Evolutionary conservation across 805 yeast genomes (phyloP).

Genomic region (Wickerhamiella qilinensis): DNA sequence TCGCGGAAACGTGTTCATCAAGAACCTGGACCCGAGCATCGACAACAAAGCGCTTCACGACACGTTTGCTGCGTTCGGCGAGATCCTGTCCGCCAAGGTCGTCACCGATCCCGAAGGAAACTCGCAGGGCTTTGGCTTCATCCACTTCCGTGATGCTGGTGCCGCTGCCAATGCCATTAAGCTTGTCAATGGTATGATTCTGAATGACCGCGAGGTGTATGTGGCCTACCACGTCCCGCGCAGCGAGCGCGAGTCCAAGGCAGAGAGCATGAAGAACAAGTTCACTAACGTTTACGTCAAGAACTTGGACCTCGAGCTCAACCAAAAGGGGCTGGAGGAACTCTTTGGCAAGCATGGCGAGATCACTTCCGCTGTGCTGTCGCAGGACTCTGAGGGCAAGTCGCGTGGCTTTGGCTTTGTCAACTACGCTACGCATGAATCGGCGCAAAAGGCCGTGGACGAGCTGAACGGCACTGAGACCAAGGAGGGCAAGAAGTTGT

Average conservation of each 20-base stretch:
- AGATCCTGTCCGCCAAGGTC: conserved; percentile 89
- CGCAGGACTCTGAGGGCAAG: conserved; percentile 72
- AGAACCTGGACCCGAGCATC: conserved; percentile 94
- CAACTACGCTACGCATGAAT: conserved; percentile 74
- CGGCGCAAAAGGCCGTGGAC: conserved; percentile 83
- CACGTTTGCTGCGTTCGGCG: conserved; percentile 93
- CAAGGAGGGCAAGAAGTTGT: conserved; percentile 54
- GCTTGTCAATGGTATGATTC: conserved; percentile 94
- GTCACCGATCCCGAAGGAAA: conserved; percentile 85
- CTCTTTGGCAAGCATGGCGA: conserved; percentile 61
- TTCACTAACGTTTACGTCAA: conserved; percentile 93
- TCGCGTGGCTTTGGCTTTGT: conserved; percentile 93
- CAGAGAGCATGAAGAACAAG: conserved; percentile 78
- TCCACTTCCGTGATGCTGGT: conserved; percentile 86
- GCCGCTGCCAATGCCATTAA: conserved; percentile 91
- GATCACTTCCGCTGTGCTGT: conserved; percentile 69
- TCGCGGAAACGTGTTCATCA: conserved; percentile 92
- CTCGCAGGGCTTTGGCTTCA: conserved; percentile 94
- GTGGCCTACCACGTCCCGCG: conserved; percentile 89
- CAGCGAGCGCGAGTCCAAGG: conserved; percentile 86
- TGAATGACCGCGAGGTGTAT: conserved; percentile 88
- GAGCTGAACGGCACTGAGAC: conserved; percentile 76
- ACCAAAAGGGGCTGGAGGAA: conserved; percentile 42
- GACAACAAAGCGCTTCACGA: conserved; percentile 98
- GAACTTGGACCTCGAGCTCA: conserved; percentile 60